Conservation (phyloP, 148 eudicot genomes). For the Rhododendron henanense region DNA sequence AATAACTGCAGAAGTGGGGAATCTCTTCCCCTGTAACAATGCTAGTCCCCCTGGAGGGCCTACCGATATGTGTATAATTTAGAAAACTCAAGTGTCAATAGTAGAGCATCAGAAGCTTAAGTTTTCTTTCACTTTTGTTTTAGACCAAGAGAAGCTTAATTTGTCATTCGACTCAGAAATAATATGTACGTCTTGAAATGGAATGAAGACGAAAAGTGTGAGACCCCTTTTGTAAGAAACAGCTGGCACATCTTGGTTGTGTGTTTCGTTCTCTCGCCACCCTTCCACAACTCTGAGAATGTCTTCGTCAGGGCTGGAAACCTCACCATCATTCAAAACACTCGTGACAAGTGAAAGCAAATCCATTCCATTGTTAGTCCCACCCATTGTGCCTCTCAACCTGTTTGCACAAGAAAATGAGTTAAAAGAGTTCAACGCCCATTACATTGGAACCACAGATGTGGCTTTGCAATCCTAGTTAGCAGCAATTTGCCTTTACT, state of each 20-base stretch:
- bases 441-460: not conserved
- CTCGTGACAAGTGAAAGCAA: constrained; percentile 69
- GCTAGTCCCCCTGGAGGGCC: too few relatives aligned
- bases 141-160: not conserved
- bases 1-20: not conserved
- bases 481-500: not conserved
- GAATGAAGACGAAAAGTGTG: constrained; percentile 83
- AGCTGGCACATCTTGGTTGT: constrained; percentile 92
- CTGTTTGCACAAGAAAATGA: constrained; percentile 25
- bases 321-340: constrained; percentile 68
- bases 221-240: constrained; percentile 76
- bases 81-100: too few relatives aligned
- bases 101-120: not conserved
- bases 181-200: constrained; percentile 73
- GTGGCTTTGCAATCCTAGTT: not conserved
- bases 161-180: not conserved
- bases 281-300: constrained; percentile 77
- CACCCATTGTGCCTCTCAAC: constrained; percentile 73
- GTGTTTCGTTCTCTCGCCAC: constrained; percentile 88
- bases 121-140: too few relatives aligned
- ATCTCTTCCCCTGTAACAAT: not conserved
- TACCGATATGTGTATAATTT: too few relatives aligned
- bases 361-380: constrained; percentile 96
- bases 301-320: constrained; percentile 47
- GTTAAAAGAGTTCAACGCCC: not conserved